Percentiles rank a stretch among this genome's conserved stretches.
phyloP scores from a whole-genome alignment of 129 eudicot genomes.

The Saposhnikovia divaricata region DNA sequence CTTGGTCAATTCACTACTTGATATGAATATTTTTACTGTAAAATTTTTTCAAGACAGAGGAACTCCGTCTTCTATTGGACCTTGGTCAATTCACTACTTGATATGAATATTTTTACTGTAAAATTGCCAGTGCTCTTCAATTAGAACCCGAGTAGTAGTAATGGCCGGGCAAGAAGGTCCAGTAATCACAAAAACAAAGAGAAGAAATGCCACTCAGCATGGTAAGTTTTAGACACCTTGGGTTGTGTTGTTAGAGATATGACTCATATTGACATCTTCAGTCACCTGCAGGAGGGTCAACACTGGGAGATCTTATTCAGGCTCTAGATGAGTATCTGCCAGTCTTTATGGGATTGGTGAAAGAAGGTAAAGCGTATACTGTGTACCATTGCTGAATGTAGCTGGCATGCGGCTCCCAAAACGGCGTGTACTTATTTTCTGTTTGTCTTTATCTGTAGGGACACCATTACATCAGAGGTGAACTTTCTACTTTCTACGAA shows the following conservation, averaged over 20 bases:
- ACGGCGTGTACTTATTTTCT: neutral
- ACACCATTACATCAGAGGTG: conserved; percentile 80
- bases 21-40: neutral
- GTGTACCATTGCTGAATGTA: neutral
- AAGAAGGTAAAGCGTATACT: conserved; percentile 63
- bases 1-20: neutral
- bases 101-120: neutral
- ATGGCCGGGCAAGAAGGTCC: conserved; percentile 98
- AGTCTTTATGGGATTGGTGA: conserved; percentile 82
- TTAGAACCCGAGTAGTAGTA: conserved; percentile 83
- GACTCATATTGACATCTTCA: conserved; percentile 18
- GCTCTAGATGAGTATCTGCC: conserved; percentile 97
- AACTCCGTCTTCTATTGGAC: too few species aligned
- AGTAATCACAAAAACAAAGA: conserved; percentile 70
- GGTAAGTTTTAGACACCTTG: conserved; percentile 33
- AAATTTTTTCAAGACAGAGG: too few species aligned
- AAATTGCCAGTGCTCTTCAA: too few species aligned
- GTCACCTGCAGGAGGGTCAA: conserved; percentile 67
- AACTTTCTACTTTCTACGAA: too few species aligned
- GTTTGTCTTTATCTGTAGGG: conserved; percentile 43
- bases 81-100: neutral
- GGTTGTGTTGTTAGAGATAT: neutral
- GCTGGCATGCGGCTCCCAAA: neutral
- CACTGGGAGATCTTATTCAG: conserved; percentile 79
- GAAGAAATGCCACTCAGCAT: conserved; percentile 81